Base-by-base conservation (phyloP, 1,139 yeast species). In the Suhomyces guaymorum region DNA sequence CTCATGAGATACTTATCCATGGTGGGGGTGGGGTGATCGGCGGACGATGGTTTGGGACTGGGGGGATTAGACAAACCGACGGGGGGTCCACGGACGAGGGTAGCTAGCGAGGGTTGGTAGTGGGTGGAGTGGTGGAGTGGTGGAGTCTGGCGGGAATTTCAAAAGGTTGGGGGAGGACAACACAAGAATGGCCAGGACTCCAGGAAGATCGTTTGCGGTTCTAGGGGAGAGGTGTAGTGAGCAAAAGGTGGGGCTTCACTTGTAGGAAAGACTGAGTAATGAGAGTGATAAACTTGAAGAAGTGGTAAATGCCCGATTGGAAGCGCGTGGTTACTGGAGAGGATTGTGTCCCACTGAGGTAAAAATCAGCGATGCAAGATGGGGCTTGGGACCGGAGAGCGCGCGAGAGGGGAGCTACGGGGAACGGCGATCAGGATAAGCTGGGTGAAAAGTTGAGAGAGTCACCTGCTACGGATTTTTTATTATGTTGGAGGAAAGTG, bases 1-100 rank as follows among this genome's bases (percentile, higher is more conserved):
- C 74, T 67, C 66, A 70, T 59, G 34, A 69, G 60, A 47, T 58
- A 68, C 45, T 68, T 66, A 39, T 70, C 75, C 75, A 70, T 69
- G 31, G 15, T 26, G 37, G 19, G 16, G 10, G 11, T 5, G 4
- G 22, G n/a, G n/a, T n/a, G n/a, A n/a, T n/a, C n/a, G n/a, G n/a
- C n/a, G n/a, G n/a, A n/a, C n/a, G n/a, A n/a, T n/a, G n/a, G n/a
- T n/a, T n/a, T n/a, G n/a, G n/a, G n/a, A n/a, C n/a, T n/a, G n/a
- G n/a, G n/a, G n/a, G n/a, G n/a, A n/a, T n/a, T n/a, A n/a, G n/a
- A n/a, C n/a, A n/a, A n/a, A n/a, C 13, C 10, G 21, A 16, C 20
- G 13, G 29, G 5, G 23, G 15, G 7, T 7, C 15, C n/a, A n/a
- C 9, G 23, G 21, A 7, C 7, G 17, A 26, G 16, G 11, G 8